phyloP scores from a whole-genome alignment of 495 filamentous ascomycete species.

The Extremus antarcticus region DNA sequence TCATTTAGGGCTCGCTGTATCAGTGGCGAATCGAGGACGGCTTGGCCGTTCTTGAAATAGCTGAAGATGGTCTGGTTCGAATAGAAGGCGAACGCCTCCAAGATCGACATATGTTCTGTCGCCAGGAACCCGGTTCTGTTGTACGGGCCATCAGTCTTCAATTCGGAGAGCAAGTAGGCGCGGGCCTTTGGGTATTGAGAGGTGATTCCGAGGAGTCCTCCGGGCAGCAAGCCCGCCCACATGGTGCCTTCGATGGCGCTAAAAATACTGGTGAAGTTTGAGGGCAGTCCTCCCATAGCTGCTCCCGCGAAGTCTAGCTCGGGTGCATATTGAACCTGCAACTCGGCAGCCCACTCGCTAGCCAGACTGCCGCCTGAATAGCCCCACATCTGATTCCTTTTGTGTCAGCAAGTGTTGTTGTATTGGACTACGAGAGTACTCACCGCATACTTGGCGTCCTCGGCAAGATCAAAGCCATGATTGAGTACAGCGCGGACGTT shows the following conservation, averaged over 20 bases:
- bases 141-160: conserved; percentile 15
- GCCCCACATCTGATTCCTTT: conserved; percentile 35
- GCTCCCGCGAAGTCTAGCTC: conserved; percentile 42
- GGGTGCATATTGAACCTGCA: conserved; percentile 43
- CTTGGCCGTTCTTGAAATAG: conserved; percentile 33
- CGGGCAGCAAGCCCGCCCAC: conserved; percentile 14
- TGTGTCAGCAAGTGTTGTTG: not conserved
- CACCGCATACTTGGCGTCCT: not conserved
- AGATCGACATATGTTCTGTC: conserved; percentile 21
- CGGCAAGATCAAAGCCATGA: not conserved
- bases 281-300: conserved; percentile 37
- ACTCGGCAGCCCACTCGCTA: conserved; percentile 42
- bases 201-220: conserved; percentile 8
- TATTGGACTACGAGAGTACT: not conserved
- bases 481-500: conserved; percentile 30
- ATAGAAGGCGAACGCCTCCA: conserved; percentile 23
- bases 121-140: conserved; percentile 26
- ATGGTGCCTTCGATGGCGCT: conserved; percentile 18
- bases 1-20: conserved; percentile 23
- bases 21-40: conserved; percentile 9
- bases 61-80: conserved; percentile 29
- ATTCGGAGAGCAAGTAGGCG: conserved; percentile 11
- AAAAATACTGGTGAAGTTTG: conserved; percentile 26
- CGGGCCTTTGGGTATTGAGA: conserved; percentile 11
- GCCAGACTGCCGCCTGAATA: conserved; percentile 50